These are phyloP conservation scores for Digitaria exilis DNA, from an alignment of 202 grass and related monocot species.

Conservation along the genomic window DNA sequence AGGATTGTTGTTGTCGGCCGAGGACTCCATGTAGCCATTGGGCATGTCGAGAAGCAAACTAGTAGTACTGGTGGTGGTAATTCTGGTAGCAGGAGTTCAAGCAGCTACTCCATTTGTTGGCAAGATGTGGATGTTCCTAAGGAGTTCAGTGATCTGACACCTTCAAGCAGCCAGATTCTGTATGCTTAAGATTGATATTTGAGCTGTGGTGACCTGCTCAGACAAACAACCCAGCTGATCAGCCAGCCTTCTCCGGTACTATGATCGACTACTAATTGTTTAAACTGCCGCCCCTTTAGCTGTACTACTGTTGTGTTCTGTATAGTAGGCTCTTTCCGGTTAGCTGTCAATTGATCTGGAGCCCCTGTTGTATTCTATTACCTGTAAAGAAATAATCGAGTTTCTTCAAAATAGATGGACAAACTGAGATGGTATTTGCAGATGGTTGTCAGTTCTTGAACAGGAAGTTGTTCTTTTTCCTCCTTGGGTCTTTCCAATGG, in stretches of 20 bases:
- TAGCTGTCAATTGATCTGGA: not conserved
- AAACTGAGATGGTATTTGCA: constrained; percentile 30
- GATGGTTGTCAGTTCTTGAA: not conserved
- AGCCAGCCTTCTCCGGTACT: not conserved
- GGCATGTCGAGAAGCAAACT: constrained; percentile 52
- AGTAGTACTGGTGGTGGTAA: not conserved
- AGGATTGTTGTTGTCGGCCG: constrained; percentile 74
- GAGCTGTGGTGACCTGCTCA: not conserved
- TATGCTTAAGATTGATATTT: constrained; percentile 50
- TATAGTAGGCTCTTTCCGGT: not conserved
- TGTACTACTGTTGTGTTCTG: constrained; percentile 20
- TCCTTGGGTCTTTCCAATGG: not conserved
- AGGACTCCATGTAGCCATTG: constrained; percentile 69
- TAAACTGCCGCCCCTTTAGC: not conserved
- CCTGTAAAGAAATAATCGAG: constrained; percentile 27
- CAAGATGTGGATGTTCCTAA: constrained; percentile 67
- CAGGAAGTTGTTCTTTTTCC: not conserved
- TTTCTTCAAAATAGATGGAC: not conserved
- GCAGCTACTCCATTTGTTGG: constrained; percentile 61
- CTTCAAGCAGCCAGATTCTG: constrained; percentile 84
- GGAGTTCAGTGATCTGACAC: constrained; percentile 72
- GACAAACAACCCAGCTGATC: not conserved
- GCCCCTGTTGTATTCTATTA: not conserved
- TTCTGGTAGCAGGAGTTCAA: constrained; percentile 32
- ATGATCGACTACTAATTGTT: not conserved